Evolutionary conservation across 169 alveolate genomes (phyloP).

Genomic region (Plasmodium chabaudi): DNA sequence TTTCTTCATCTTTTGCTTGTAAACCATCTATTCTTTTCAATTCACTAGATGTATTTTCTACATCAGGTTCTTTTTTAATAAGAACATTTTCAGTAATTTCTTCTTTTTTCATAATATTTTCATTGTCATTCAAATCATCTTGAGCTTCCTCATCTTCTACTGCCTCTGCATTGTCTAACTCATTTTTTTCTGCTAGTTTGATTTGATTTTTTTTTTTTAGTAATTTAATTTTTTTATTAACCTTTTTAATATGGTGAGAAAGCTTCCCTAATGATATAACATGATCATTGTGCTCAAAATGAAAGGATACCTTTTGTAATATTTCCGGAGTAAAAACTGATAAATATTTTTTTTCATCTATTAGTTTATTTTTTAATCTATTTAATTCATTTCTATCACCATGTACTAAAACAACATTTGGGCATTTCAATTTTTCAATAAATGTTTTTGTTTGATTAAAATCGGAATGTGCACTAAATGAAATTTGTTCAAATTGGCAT

Average conservation of each 20-base stretch:
- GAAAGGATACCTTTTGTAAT: conserved; percentile 77
- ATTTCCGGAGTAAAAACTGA: conserved; percentile 83
- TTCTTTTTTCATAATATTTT: not conserved
- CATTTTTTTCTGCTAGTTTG: not conserved
- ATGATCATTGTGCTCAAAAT: conserved; percentile 63
- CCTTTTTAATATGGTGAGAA: conserved; percentile 24
- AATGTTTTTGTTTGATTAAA: conserved; percentile 95
- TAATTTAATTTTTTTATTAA: conserved; percentile 3
- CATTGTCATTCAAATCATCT: not conserved
- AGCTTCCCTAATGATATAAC: conserved; percentile 41
- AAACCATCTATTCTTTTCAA: not conserved
- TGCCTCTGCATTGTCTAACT: not conserved
- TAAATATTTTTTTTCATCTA: conserved; percentile 77
- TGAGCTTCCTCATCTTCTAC: not conserved
- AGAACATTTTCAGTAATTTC: not conserved
- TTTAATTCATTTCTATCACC: conserved; percentile 95
- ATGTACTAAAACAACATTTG: conserved; percentile 96
- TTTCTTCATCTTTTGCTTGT: not conserved
- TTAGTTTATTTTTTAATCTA: conserved; percentile 85
- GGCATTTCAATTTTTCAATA: conserved; percentile 92
- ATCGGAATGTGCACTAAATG: conserved; percentile 97
- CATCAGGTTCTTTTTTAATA: not conserved
- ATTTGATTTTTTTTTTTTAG: not conserved
- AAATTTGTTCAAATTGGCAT: conserved; percentile 93
- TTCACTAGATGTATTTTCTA: not conserved